Evolutionary conservation across 306 rosid species (phyloP).

Genomic region (Castanea mollissima): DNA sequence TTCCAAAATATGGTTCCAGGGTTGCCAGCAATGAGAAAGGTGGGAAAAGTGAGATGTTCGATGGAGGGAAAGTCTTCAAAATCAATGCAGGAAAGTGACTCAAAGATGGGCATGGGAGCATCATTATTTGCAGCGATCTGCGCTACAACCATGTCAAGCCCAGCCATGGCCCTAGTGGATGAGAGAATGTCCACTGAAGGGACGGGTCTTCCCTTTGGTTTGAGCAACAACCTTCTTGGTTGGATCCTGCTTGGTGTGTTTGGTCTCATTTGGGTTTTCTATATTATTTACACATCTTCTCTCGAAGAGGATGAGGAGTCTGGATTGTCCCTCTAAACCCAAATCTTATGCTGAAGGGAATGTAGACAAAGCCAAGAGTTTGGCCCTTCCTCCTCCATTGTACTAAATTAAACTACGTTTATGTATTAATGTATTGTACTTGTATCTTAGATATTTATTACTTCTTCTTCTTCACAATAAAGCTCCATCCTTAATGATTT

Average conservation of each 20-base stretch:
- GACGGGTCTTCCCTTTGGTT: slow-evolving; percentile 93
- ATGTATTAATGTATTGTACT: neutral
- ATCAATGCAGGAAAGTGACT: slow-evolving; percentile 27
- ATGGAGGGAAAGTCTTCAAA: slow-evolving; percentile 46
- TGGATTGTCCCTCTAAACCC: slow-evolving; percentile 69
- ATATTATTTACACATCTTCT: slow-evolving; percentile 46
- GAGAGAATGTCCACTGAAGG: slow-evolving; percentile 96
- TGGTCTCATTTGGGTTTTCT: slow-evolving; percentile 71
- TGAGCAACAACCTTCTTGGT: slow-evolving; percentile 88
- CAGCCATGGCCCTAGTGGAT: slow-evolving; percentile 92
- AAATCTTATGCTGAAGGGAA: neutral
- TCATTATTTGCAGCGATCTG: slow-evolving; percentile 58
- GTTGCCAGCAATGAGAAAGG: slow-evolving; percentile 58
- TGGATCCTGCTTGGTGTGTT: slow-evolving; percentile 82
- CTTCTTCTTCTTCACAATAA: neutral
- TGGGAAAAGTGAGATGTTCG: slow-evolving; percentile 76
- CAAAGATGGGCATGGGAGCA: slow-evolving; percentile 59
- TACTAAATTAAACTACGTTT: slow-evolving; percentile 28
- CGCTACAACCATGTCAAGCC: slow-evolving; percentile 66
- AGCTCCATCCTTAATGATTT: neutral
- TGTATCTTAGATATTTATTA: neutral
- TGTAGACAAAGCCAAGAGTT: slow-evolving; percentile 34
- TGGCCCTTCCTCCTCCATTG: slow-evolving; percentile 20
- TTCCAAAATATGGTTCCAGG: slow-evolving; percentile 35
- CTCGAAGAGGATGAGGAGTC: slow-evolving; percentile 98